These are phyloP conservation scores for Penicillium sp. DNA, from an alignment of 2,329 filamentous ascomycete genomes.

Conservation along the genomic window DNA sequence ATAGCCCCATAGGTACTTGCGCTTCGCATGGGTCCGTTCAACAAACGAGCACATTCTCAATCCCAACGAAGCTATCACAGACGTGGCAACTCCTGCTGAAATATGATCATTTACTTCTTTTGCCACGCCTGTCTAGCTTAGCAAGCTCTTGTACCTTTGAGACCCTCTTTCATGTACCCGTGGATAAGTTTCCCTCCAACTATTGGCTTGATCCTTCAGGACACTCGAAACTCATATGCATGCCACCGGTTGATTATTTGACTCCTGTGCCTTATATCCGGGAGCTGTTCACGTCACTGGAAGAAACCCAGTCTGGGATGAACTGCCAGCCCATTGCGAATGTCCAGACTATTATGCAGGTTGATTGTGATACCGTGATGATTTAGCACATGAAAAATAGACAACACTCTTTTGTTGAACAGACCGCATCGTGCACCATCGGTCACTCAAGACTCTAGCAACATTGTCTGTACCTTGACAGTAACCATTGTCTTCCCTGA, in stretches of 20 bases:
- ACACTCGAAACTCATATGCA: neutral
- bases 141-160: neutral
- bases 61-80: neutral
- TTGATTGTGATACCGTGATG: neutral
- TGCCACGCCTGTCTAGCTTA: neutral
- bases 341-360: neutral
- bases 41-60: too few relatives aligned
- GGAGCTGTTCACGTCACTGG: too few relatives aligned
- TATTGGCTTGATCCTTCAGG: neutral
- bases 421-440: neutral
- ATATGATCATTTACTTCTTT: neutral
- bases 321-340: neutral
- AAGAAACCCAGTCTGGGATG: neutral
- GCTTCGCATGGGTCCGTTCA: neutral
- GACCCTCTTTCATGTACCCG: neutral
- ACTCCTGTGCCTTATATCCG: neutral
- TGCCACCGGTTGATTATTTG: neutral
- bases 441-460: neutral
- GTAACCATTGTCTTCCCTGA: neutral
- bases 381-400: neutral
- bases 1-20: neutral
- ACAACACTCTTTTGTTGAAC: neutral
- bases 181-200: neutral
- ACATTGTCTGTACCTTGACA: neutral
- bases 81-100: neutral